A percentile compares a stretch with the other conserved stretches of the same genome.
phyloP scores from a whole-genome alignment of 768 basidiomycete genomes.

The Pisolithus sp. region DNA sequence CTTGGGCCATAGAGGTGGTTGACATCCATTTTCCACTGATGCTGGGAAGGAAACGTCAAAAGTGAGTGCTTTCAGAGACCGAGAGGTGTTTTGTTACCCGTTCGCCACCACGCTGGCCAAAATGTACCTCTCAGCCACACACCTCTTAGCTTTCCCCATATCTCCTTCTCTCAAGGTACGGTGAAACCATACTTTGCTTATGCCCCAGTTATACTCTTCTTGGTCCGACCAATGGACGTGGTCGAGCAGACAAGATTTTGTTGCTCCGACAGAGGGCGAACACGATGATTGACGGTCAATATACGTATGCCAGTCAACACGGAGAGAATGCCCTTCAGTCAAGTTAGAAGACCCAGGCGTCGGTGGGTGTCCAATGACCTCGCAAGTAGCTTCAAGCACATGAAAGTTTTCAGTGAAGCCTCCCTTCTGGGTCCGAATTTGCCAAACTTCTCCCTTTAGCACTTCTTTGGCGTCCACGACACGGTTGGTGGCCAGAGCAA shows the following conservation, averaged over 20 bases:
- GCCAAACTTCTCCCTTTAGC: slow-evolving; percentile 56
- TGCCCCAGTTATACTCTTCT: slow-evolving; percentile 64
- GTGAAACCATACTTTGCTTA: slow-evolving; percentile 60
- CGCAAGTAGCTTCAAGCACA: slow-evolving; percentile 67
- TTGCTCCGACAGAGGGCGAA: not conserved
- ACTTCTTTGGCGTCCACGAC: slow-evolving; percentile 49
- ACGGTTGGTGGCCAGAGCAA: slow-evolving; percentile 28
- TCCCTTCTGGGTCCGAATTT: slow-evolving; percentile 30
- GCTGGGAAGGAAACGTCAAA: slow-evolving; percentile 29
- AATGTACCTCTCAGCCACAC: slow-evolving; percentile 57
- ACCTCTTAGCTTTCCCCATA: slow-evolving; percentile 34
- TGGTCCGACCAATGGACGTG: slow-evolving; percentile 60
- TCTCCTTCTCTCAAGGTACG: slow-evolving; percentile 38
- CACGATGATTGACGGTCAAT: slow-evolving; percentile 27
- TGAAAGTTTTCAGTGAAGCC: slow-evolving; percentile 35
- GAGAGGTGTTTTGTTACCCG: slow-evolving; percentile 35
- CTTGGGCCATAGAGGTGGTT: slow-evolving; percentile 63
- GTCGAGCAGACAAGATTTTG: slow-evolving; percentile 11
- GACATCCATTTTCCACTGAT: slow-evolving; percentile 68
- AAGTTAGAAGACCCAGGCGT: not conserved
- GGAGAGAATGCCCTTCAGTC: slow-evolving; percentile 21
- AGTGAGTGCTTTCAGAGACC: not conserved
- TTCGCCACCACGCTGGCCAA: slow-evolving; percentile 69
- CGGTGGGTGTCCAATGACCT: slow-evolving; percentile 50
- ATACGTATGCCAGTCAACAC: slow-evolving; percentile 65